Percentiles rank a stretch among this genome's conserved stretches.
Evolutionary conservation across 1,284 basidiomycete genomes (phyloP).

Genomic region (Ceratobasidium sp.): DNA sequence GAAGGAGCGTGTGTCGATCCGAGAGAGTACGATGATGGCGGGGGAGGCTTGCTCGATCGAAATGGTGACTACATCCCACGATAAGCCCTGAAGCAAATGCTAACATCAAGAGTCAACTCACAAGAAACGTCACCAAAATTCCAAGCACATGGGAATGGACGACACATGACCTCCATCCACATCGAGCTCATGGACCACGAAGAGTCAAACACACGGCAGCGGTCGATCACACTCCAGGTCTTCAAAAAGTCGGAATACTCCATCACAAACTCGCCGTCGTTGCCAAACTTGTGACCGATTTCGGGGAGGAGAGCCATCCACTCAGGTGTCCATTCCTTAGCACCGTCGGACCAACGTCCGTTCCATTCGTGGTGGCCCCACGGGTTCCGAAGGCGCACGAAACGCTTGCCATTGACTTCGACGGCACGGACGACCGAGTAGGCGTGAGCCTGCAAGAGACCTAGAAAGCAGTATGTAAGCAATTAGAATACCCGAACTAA

Average conservation of each 20-base stretch:
- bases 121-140: conserved; percentile 59
- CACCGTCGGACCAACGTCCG: conserved; percentile 61
- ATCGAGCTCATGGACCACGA: conserved; percentile 58
- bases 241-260: conserved; percentile 61
- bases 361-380: conserved; percentile 58
- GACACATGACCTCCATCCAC: conserved; percentile 55
- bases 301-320: conserved; percentile 51
- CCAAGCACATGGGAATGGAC: conserved; percentile 53
- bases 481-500: conserved; percentile 16
- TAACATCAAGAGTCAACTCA: conserved; percentile 45
- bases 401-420: conserved; percentile 52
- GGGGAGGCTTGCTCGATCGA: conserved; percentile 51
- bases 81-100: neutral
- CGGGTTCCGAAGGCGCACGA: conserved; percentile 55
- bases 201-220: conserved; percentile 57
- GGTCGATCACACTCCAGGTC: conserved; percentile 56
- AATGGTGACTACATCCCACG: conserved; percentile 52
- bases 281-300: conserved; percentile 55
- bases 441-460: conserved; percentile 54
- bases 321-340: conserved; percentile 59
- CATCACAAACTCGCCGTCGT: conserved; percentile 63
- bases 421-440: conserved; percentile 61
- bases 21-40: conserved; percentile 58
- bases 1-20: conserved; percentile 58
- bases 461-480: conserved; percentile 2